Base-by-base conservation (phyloP, 805 yeast genomes). In the Yamadazyma paraphyllophila region DNA sequence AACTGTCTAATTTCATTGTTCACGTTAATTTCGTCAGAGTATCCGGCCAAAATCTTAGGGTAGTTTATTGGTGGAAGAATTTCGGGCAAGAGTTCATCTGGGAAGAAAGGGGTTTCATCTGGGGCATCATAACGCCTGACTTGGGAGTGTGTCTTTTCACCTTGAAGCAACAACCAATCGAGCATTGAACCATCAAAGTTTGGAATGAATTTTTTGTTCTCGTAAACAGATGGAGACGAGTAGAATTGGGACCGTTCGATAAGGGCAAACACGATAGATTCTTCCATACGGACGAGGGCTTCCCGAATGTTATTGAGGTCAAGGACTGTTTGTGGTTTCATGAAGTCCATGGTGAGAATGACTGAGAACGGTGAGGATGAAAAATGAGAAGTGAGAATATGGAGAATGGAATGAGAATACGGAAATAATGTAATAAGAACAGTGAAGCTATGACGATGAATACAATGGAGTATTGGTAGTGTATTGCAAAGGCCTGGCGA, bases 201-300 rank as follows among this genome's bases (percentile, higher is more conserved):
- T 4, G 88, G 87, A 31, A 90, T 81, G 49, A 71, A 80, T 50
- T 77, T 77, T 52, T 80, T 74, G 9, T 60, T 55, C 55, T 77
- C 74, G 67, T 94, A 94, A 7, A 90, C 89, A 13, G 87, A 76
- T 1, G 87, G 85, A 43, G 89, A 82, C 26, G 78, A 77, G 55
- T 73, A 82, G 60, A 88, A 92, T 67, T 92, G 96, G 2, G 97
- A 88, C 52, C 99, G 77, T 64, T 94, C 99, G 49, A 94, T 91
- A 54, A 94, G 78, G 46, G 85, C 87, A 73, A 91, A 94, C 50
- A 94, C 85, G 55, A 94, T 90, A 6, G 97, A 87, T 65, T 94
- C 98, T 61, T 94, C 99, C 97, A 94, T 89, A 44, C 96, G 80
- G 33, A 91, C 83, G 39, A 94, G 73, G 13, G 88, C 85, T 49